phyloP scores from a whole-genome alignment of 768 basidiomycete species.

The Suillus variegatus region DNA sequence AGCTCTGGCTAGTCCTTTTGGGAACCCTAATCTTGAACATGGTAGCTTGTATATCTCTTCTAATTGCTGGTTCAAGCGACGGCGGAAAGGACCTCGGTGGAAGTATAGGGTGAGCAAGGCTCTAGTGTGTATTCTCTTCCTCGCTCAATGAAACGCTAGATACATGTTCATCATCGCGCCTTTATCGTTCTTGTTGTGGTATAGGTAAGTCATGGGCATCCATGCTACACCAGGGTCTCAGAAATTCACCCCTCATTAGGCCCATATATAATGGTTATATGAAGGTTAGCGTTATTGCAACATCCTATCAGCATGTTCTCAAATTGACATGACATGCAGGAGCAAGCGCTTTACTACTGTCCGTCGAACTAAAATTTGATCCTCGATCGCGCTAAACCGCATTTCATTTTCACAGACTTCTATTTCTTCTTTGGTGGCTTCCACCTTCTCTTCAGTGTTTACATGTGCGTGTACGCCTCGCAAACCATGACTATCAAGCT shows the following conservation, averaged over 20 bases:
- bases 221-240: slow-evolving; percentile 9
- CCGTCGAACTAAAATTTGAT: slow-evolving; percentile 36
- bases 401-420: slow-evolving; percentile 57
- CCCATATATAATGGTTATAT: slow-evolving; percentile 98
- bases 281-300: slow-evolving; percentile 59
- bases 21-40: slow-evolving; percentile 86
- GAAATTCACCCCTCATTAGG: slow-evolving; percentile 38
- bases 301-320: slow-evolving; percentile 26
- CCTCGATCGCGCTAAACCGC: slow-evolving; percentile 13
- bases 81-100: slow-evolving; percentile 81
- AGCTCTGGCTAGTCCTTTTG: slow-evolving; percentile 90
- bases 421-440: slow-evolving; percentile 98
- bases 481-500: slow-evolving; percentile 20
- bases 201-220: slow-evolving; percentile 58
- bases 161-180: slow-evolving; percentile 78
- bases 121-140: slow-evolving; percentile 1
- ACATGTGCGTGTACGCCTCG: slow-evolving; percentile 62
- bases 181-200: slow-evolving; percentile 92
- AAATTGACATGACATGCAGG: slow-evolving; percentile 47
- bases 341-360: slow-evolving; percentile 95
- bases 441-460: slow-evolving; percentile 90
- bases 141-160: slow-evolving; percentile 37
- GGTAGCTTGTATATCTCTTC: slow-evolving; percentile 84
- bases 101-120: slow-evolving; percentile 67
- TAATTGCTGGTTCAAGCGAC: slow-evolving; percentile 73